These are phyloP conservation scores for Shiraia sp. DNA, from an alignment of 2,329 filamentous ascomycete genomes.

Conservation along the genomic window DNA sequence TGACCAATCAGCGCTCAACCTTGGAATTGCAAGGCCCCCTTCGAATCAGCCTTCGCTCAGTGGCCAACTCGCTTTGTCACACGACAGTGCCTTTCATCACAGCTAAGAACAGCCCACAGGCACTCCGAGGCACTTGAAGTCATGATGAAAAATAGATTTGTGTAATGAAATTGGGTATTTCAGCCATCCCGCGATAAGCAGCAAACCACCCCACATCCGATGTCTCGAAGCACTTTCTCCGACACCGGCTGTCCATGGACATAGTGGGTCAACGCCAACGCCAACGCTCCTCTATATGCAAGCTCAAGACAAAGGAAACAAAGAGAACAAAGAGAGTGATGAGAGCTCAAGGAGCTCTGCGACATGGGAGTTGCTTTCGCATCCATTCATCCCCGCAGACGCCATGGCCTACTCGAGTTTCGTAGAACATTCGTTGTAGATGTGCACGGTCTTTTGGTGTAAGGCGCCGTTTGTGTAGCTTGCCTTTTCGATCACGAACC, in stretches of 20 bases:
- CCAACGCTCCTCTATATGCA: background rate
- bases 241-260: background rate
- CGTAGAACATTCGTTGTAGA: slow-evolving; percentile 22
- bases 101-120: background rate
- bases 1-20: too few species aligned
- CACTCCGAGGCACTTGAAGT: slow-evolving; percentile 1
- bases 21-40: too few species aligned
- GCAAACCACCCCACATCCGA: slow-evolving; percentile 12
- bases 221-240: slow-evolving; percentile 10
- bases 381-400: slow-evolving; percentile 30
- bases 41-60: too few species aligned
- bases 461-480: slow-evolving; percentile 18
- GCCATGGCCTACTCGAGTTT: slow-evolving; percentile 19
- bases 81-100: too few species aligned
- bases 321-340: background rate
- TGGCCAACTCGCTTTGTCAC: too few species aligned
- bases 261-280: background rate
- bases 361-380: slow-evolving; percentile 19
- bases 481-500: slow-evolving; percentile 12
- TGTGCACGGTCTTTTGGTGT: slow-evolving; percentile 11
- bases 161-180: too few species aligned
- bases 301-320: slow-evolving; percentile 5
- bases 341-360: slow-evolving; percentile 5
- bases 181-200: background rate
- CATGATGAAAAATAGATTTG: background rate